Conservation (phyloP, 805 yeast genomes). For the Starmerella vaccinii region DNA sequence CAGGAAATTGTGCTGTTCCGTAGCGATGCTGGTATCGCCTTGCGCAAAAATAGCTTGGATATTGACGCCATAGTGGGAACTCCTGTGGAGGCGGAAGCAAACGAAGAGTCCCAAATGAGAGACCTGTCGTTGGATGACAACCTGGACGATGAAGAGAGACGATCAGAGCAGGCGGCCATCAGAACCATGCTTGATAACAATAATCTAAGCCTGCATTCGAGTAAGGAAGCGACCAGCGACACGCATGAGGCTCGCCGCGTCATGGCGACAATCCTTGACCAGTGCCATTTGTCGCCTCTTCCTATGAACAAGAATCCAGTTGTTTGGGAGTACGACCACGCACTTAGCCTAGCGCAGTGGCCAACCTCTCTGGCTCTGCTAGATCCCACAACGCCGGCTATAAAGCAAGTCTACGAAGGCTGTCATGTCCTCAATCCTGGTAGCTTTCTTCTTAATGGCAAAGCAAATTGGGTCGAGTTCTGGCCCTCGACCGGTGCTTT, state of each 20-base stretch:
- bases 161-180: slow-evolving; percentile 14
- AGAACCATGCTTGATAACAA: slow-evolving; percentile 7
- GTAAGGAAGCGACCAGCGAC: slow-evolving; percentile 19
- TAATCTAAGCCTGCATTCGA: background rate
- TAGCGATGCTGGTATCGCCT: slow-evolving; percentile 60
- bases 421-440: slow-evolving; percentile 73
- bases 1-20: slow-evolving; percentile 71
- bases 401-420: slow-evolving; percentile 70
- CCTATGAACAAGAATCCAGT: slow-evolving; percentile 49
- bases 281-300: slow-evolving; percentile 81
- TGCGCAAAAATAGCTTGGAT: slow-evolving; percentile 56
- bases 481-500: slow-evolving; percentile 48
- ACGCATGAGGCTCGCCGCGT: slow-evolving; percentile 37
- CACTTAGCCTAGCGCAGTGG: slow-evolving; percentile 62
- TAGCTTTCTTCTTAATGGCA: slow-evolving; percentile 36
- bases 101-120: background rate
- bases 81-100: background rate
- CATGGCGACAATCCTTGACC: slow-evolving; percentile 74
- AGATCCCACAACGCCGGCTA: slow-evolving; percentile 61
- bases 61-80: slow-evolving; percentile 7
- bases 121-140: background rate
- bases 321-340: slow-evolving; percentile 58
- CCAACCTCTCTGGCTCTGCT: slow-evolving; percentile 56
- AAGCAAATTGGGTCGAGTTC: slow-evolving; percentile 65
- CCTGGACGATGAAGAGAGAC: slow-evolving; percentile 24